Conservation (phyloP, 2,329 filamentous ascomycete species). For the Trichoderma polysporum region DNA sequence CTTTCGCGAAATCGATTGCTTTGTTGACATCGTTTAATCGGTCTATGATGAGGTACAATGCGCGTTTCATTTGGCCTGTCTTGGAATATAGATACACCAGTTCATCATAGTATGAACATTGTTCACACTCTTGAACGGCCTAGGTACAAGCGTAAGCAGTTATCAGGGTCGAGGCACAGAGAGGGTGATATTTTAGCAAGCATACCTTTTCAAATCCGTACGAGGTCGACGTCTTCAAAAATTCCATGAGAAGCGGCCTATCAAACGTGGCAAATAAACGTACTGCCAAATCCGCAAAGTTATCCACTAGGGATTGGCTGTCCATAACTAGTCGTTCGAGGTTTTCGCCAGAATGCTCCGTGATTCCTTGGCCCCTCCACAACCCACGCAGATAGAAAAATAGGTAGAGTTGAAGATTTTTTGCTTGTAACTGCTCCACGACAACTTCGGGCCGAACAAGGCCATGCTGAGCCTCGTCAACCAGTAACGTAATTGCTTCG, state of each 20-base stretch:
- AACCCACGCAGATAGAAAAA: slow-evolving; percentile 89
- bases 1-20: slow-evolving; percentile 91
- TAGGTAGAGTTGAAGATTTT: slow-evolving; percentile 70
- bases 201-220: slow-evolving; percentile 79
- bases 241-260: slow-evolving; percentile 77
- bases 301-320: slow-evolving; percentile 71
- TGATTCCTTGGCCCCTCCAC: slow-evolving; percentile 73
- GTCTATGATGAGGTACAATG: slow-evolving; percentile 89
- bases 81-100: slow-evolving; percentile 96
- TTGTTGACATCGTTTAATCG: slow-evolving; percentile 87
- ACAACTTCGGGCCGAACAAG: slow-evolving; percentile 77
- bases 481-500: slow-evolving; percentile 82
- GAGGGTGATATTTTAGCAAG: not conserved
- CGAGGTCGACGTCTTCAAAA: slow-evolving; percentile 77
- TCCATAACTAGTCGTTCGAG: slow-evolving; percentile 58
- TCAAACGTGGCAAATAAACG: slow-evolving; percentile 85
- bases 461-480: slow-evolving; percentile 87
- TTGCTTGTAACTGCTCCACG: slow-evolving; percentile 70
- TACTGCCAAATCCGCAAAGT: slow-evolving; percentile 83
- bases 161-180: slow-evolving; percentile 23
- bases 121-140: slow-evolving; percentile 77
- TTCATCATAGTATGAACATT: slow-evolving; percentile 78
- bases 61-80: slow-evolving; percentile 89
- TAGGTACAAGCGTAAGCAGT: slow-evolving; percentile 27
- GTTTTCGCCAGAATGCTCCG: slow-evolving; percentile 53